These are phyloP conservation scores for Malus domestica DNA, from an alignment of 306 rosid genomes.

Conservation along the genomic window DNA sequence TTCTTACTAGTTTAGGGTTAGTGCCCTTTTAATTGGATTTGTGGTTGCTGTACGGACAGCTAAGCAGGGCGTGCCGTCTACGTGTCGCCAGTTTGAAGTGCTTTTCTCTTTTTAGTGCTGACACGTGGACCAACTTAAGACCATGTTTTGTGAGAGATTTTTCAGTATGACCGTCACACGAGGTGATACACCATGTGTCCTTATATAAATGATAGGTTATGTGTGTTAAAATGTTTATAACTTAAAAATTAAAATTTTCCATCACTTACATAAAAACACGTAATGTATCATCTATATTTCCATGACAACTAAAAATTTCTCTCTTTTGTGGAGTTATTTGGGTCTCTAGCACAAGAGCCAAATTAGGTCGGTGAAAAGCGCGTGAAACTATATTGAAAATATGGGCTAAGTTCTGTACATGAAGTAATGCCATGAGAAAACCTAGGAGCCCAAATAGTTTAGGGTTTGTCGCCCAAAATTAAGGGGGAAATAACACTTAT, in stretches of 20 bases:
- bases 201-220: no score
- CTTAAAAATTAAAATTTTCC: no score
- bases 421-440: neutral
- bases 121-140: neutral
- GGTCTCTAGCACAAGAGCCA: neutral
- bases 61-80: neutral
- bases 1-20: neutral
- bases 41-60: conserved; percentile 11
- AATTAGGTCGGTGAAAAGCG: neutral
- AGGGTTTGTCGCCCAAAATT: no score
- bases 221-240: no score
- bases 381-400: neutral
- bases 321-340: neutral
- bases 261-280: no score
- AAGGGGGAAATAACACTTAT: no score
- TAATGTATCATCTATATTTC: no score
- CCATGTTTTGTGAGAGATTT: neutral
- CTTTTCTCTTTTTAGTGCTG: neutral
- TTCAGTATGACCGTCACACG: no score
- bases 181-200: no score
- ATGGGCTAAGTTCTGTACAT: neutral
- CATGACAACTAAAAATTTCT: no score
- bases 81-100: neutral
- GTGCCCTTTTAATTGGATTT: neutral
- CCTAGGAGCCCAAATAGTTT: neutral